phyloP scores from a whole-genome alignment of 108 stramenopile species.

The Pelagomonas calceolata region DNA sequence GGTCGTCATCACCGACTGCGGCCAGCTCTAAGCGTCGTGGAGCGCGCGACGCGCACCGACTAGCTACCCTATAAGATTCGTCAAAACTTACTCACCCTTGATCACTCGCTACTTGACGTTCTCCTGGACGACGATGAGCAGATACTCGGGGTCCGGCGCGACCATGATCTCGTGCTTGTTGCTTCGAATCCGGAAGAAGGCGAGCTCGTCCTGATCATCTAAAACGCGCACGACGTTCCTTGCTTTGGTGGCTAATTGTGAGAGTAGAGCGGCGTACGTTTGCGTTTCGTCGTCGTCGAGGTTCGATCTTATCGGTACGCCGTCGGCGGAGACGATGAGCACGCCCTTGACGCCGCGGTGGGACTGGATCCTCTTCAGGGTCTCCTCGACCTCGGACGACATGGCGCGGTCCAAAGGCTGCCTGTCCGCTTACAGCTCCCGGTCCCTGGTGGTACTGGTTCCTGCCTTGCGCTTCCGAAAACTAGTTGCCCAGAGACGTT shows the following conservation, averaged over 20 bases:
- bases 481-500: too few relatives aligned
- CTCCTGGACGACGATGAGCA: slow-evolving; percentile 1
- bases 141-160: slow-evolving; percentile 3
- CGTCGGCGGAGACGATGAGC: not conserved
- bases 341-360: not conserved
- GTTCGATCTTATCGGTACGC: slow-evolving; percentile 1
- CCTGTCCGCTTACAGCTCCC: too few relatives aligned
- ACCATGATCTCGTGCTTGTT: slow-evolving; percentile 6
- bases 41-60: too few relatives aligned
- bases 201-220: slow-evolving; percentile 1
- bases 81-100: too few relatives aligned
- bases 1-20: too few relatives aligned
- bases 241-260: slow-evolving; percentile 1
- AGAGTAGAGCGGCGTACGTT: not conserved
- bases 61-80: too few relatives aligned
- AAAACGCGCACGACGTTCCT: not conserved
- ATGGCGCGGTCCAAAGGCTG: not conserved
- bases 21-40: too few relatives aligned
- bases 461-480: too few relatives aligned
- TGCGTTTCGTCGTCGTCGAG: not conserved
- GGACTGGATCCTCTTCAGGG: not conserved
- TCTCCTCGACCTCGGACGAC: slow-evolving; percentile 7
- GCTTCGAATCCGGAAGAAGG: not conserved
- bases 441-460: too few relatives aligned
- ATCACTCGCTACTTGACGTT: too few relatives aligned